A percentile compares a stretch with the other conserved stretches of the same genome.
phyloP scores from a whole-genome alignment of 192 early-diverging fungal genomes.

The Funneliformis mosseae region DNA sequence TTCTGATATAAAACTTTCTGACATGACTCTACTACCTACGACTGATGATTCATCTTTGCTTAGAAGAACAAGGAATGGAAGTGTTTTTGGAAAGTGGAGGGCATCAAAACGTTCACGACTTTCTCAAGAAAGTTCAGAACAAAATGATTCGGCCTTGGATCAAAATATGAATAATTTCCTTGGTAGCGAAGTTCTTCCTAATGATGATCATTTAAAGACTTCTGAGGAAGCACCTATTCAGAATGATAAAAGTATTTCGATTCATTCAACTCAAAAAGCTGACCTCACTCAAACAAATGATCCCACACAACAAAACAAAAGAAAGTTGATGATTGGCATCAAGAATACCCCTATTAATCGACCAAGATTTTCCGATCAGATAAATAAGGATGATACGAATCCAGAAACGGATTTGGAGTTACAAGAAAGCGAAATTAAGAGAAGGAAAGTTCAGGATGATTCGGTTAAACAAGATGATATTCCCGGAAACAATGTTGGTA shows the following conservation, averaged over 20 bases:
- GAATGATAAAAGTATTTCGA: background rate
- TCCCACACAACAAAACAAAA: background rate
- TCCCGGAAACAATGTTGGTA: background rate
- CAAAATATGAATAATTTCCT: background rate
- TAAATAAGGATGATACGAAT: background rate
- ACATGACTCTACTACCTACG: background rate
- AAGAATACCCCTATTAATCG: background rate
- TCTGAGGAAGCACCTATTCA: background rate
- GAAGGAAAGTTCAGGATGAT: background rate
- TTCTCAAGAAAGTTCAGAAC: background rate
- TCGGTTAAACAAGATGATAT: background rate
- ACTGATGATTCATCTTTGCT: background rate
- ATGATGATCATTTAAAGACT: background rate
- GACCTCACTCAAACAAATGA: background rate
- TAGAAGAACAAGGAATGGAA: background rate
- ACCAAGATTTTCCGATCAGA: background rate
- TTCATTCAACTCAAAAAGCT: background rate
- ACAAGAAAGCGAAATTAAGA: background rate
- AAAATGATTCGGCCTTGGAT: background rate
- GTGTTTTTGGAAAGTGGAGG: background rate
- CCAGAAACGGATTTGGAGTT: background rate
- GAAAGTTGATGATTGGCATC: background rate
- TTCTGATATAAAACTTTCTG: background rate
- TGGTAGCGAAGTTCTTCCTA: background rate
- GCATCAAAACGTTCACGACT: background rate